Conservation (phyloP, 305 asterid genomes). For the Solanum chacoense region DNA sequence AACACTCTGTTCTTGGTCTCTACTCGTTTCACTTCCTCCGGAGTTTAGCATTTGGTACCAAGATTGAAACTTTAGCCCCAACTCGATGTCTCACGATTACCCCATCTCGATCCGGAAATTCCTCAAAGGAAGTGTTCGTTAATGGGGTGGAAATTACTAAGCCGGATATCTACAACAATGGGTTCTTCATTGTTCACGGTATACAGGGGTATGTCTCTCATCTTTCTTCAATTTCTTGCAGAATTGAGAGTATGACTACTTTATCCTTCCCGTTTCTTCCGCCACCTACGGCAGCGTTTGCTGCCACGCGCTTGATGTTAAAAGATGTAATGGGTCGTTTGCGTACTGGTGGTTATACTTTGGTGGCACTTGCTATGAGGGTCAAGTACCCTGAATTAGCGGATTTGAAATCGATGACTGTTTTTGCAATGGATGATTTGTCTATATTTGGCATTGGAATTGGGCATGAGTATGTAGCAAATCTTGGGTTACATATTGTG, state of each 20-base stretch:
- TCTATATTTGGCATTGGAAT: constrained; percentile 43
- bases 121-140: constrained; percentile 28
- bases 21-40: constrained; percentile 51
- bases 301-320: constrained; percentile 23
- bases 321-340: constrained; percentile 46
- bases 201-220: constrained; percentile 55
- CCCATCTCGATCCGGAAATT: constrained; percentile 16
- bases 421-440: constrained; percentile 64
- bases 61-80: constrained; percentile 36
- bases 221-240: constrained; percentile 60
- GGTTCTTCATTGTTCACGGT: constrained; percentile 46
- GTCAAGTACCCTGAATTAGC: constrained; percentile 39
- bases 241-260: constrained; percentile 34
- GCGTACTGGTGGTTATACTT: constrained; percentile 42
- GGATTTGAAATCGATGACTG: constrained; percentile 38
- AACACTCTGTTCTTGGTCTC: constrained; percentile 60
- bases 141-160: constrained; percentile 50
- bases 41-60: constrained; percentile 47
- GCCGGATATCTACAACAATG: constrained; percentile 62
- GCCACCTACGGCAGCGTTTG: constrained; percentile 20
- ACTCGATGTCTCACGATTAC: constrained; percentile 69
- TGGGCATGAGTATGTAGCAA: constrained; percentile 44
- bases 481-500: constrained; percentile 49
- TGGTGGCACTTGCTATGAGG: constrained; percentile 48
- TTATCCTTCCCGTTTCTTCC: constrained; percentile 29